phyloP scores from a whole-genome alignment of 2,329 filamentous ascomycete species.

The Aspergillus novofumigatus region DNA sequence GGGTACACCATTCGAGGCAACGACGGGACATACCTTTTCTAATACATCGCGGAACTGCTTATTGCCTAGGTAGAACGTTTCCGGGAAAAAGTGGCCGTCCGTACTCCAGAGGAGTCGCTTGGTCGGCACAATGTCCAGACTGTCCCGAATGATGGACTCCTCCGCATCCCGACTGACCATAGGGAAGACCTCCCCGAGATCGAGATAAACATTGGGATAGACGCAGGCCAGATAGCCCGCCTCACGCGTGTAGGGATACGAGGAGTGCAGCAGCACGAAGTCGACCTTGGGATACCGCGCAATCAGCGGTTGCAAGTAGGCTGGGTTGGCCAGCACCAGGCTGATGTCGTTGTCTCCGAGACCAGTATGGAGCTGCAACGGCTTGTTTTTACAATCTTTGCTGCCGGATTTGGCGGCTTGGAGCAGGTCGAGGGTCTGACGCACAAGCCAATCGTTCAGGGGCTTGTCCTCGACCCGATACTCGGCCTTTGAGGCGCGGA shows the following conservation, averaged over 20 bases:
- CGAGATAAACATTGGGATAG: constrained; percentile 75
- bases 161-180: constrained; percentile 73
- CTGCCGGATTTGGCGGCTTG: constrained; percentile 33
- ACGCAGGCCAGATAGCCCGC: constrained; percentile 72
- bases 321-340: constrained; percentile 66
- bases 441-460: constrained; percentile 67
- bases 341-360: constrained; percentile 76
- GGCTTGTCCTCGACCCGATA: constrained; percentile 55
- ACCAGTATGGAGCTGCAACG: constrained; percentile 79
- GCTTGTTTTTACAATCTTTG: constrained; percentile 54
- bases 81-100: constrained; percentile 74
- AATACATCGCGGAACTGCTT: constrained; percentile 68
- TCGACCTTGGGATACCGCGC: constrained; percentile 64
- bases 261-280: constrained; percentile 73
- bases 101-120: constrained; percentile 77
- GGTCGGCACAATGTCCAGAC: constrained; percentile 69
- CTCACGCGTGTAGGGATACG: constrained; percentile 77
- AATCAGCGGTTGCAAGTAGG: constrained; percentile 70
- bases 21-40: constrained; percentile 51
- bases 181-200: constrained; percentile 79
- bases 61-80: constrained; percentile 71
- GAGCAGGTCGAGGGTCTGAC: constrained; percentile 59
- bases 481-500: constrained; percentile 20
- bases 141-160: constrained; percentile 64
- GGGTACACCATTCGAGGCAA: neutral